These are phyloP conservation scores for Rutstroemia sp. DNA, from an alignment of 2,329 filamentous ascomycete genomes.

Conservation along the genomic window DNA sequence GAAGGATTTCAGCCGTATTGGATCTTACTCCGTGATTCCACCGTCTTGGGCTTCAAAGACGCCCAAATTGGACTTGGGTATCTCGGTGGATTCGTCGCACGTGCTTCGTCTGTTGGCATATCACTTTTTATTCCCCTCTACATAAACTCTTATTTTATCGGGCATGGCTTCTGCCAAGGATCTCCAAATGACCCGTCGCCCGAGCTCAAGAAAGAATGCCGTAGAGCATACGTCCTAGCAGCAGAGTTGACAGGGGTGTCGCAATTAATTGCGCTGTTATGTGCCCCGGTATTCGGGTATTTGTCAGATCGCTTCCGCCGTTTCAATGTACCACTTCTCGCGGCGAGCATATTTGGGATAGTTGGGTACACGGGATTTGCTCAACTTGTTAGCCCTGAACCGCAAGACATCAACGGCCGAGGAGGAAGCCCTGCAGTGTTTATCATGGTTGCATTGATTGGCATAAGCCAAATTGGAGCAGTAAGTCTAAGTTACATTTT, in stretches of 20 bases:
- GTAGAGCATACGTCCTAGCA: slow-evolving; percentile 79
- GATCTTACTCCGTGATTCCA: slow-evolving; percentile 52
- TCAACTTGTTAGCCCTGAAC: slow-evolving; percentile 69
- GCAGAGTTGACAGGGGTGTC: slow-evolving; percentile 83
- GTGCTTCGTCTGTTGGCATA: slow-evolving; percentile 90
- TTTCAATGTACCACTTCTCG: slow-evolving; percentile 67
- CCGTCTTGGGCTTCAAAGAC: slow-evolving; percentile 67
- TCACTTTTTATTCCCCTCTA: slow-evolving; percentile 91
- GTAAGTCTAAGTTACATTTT: background rate
- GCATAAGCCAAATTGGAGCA: slow-evolving; percentile 89
- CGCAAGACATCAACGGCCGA: slow-evolving; percentile 52
- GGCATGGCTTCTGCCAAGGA: slow-evolving; percentile 68
- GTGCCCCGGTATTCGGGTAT: slow-evolving; percentile 82
- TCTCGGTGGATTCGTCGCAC: slow-evolving; percentile 86
- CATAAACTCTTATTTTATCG: slow-evolving; percentile 84
- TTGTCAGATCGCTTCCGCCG: slow-evolving; percentile 60
- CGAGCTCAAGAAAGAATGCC: slow-evolving; percentile 79
- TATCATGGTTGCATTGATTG: slow-evolving; percentile 70
- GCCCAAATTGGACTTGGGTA: slow-evolving; percentile 80
- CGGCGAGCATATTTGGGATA: slow-evolving; percentile 66
- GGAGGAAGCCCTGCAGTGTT: slow-evolving; percentile 66
- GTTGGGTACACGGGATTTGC: slow-evolving; percentile 73
- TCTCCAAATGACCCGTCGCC: slow-evolving; percentile 55
- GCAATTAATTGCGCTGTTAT: slow-evolving; percentile 77
- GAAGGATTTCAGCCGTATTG: slow-evolving; percentile 44